These are phyloP conservation scores for Cenchrus americanus DNA, from an alignment of 176 grass and related monocot genomes.

Conservation along the genomic window DNA sequence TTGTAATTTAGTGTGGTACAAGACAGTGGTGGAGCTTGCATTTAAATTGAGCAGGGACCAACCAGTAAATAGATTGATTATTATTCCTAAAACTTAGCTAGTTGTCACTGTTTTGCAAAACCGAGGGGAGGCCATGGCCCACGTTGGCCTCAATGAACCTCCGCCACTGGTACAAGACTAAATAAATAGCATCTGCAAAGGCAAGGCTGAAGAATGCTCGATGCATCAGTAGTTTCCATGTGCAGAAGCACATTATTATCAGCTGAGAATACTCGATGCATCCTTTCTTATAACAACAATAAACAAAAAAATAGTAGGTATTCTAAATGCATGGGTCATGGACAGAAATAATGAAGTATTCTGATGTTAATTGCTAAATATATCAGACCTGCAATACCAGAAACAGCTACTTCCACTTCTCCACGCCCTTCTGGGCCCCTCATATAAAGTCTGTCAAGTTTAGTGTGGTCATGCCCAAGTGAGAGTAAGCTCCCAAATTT, in stretches of 20 bases:
- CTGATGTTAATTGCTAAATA: conserved; percentile 5
- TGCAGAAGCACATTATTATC: not conserved
- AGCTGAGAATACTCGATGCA: not conserved
- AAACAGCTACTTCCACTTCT: conserved; percentile 98
- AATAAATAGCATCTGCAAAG: not conserved
- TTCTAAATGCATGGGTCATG: not conserved
- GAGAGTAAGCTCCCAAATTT: conserved; percentile 81
- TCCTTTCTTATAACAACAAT: conserved; percentile 14
- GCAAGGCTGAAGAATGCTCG: not conserved
- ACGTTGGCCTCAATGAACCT: too few relatives aligned
- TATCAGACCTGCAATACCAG: conserved; percentile 72
- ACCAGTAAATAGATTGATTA: too few relatives aligned
- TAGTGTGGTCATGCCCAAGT: conserved; percentile 63
- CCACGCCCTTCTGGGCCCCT: conserved; percentile 90
- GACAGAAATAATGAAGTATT: not conserved
- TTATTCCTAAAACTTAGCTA: too few relatives aligned
- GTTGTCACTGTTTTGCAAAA: too few relatives aligned
- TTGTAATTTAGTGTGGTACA: not conserved
- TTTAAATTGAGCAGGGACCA: too few relatives aligned
- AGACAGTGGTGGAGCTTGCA: too few relatives aligned
- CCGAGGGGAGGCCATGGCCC: too few relatives aligned
- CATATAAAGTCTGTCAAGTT: conserved; percentile 88
- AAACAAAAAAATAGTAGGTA: not conserved
- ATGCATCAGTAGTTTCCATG: not conserved
- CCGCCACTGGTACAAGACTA: too few relatives aligned